Base-by-base conservation (phyloP, 805 yeast genomes). In the Starmera dryadoides region DNA sequence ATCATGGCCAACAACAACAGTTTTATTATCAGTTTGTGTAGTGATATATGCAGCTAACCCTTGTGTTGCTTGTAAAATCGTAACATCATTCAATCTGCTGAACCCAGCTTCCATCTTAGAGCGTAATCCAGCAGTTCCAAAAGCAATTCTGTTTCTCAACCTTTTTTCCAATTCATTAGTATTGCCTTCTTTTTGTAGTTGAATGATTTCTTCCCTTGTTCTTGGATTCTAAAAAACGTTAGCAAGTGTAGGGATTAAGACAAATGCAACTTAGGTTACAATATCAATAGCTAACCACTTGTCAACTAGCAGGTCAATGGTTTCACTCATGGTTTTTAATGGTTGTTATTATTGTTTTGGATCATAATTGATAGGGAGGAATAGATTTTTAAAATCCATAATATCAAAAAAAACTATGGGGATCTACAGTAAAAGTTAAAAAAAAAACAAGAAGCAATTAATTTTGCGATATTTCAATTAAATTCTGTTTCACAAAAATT, bases 121-220 rank as follows among this genome's bases (percentile, higher is more conserved):
- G 21, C 98, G 68, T 35, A 93, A 72, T 0, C 97, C 98, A 3
- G 98, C 96, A 0, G 98, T 91, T 0, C 98, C 98, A 60, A 91
- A 91, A 11, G 78, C 64, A 21, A 89, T 81, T 38, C 96, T 62
- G n/a, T 53, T 48, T 33, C 72, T 53, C 23, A 87, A 64, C 37
- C 83, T 66, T 30, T 55, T 54, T 34, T 73, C 75, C 30, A 87
- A 64, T 38, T 65, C 76, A 0, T 52, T 59, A 48, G 63, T 60
- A 42, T 77, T 54, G 3, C 59, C 47, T 0, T 46, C 42, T 1
- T 54, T 52, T 12, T 68, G 66, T 6, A 86, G 66, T 1, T 56
- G 49, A 16, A 53, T 43, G 30, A 86, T 78, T 54, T 86, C 84
- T 4, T 64, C 44, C 34, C 80, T 64, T 2, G 94, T 77, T 30